phyloP scores from a whole-genome alignment of 345 rosid species.

The Brassica carinata region DNA sequence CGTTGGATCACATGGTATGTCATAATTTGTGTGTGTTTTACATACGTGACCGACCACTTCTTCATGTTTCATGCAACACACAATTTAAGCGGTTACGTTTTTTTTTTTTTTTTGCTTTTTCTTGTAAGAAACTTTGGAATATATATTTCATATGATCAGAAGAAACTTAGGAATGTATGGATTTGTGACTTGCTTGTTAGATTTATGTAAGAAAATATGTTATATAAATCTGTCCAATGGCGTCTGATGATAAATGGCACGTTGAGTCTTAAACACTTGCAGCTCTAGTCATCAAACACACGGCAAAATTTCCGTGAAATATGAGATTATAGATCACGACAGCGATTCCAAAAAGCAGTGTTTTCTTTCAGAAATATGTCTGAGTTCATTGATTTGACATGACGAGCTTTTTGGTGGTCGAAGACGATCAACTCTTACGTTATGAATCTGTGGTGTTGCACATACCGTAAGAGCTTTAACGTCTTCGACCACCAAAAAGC shows the following conservation, averaged over 20 bases:
- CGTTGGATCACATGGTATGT: slow-evolving; percentile 63
- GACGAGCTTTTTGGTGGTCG: no score
- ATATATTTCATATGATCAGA: background rate
- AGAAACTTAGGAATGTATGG: background rate
- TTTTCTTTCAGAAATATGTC: no score
- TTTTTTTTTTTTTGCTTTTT: background rate
- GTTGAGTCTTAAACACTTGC: slow-evolving; percentile 1
- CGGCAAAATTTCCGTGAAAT: background rate
- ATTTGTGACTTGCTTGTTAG: slow-evolving; percentile 5
- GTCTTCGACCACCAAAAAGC: background rate
- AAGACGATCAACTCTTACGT: no score
- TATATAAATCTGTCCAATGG: slow-evolving; percentile 2
- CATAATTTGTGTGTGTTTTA: slow-evolving; percentile 25
- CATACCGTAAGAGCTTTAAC: background rate
- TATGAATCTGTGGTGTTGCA: no score
- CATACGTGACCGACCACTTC: slow-evolving; percentile 27
- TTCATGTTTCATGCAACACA: slow-evolving; percentile 34
- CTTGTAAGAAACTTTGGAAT: slow-evolving; percentile 16
- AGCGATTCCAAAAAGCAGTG: no score
- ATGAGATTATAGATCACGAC: no score
- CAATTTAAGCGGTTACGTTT: slow-evolving; percentile 30
- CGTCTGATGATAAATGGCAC: background rate
- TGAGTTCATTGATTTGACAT: no score
- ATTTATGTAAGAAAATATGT: background rate
- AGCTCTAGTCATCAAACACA: background rate